Conservation (phyloP, 306 rosid genomes). For the Quercus ilex region DNA sequence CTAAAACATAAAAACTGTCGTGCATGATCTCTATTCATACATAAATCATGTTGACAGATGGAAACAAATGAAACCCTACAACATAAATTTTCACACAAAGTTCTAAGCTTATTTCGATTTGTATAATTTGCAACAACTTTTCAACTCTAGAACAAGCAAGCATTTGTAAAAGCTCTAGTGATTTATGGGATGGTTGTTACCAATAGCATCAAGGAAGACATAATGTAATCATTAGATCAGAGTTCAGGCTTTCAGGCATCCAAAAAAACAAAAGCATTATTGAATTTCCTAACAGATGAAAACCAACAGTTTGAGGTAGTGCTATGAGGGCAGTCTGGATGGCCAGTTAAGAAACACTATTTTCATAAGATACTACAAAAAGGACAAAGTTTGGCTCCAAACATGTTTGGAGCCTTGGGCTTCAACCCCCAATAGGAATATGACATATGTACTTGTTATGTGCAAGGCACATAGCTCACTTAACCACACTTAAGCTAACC, state of each 20-base stretch:
- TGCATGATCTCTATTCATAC: background rate
- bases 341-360: background rate
- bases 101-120: background rate
- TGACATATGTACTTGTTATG: too few species aligned
- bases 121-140: background rate
- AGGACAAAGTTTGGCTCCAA: too few species aligned
- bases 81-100: background rate
- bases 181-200: background rate
- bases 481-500: too few species aligned
- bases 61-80: background rate
- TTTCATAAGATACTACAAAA: background rate
- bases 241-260: background rate
- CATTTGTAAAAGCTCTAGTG: background rate
- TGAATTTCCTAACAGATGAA: background rate
- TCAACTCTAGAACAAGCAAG: background rate
- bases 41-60: background rate
- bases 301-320: background rate
- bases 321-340: background rate
- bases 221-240: background rate
- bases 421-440: too few species aligned
- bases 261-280: background rate
- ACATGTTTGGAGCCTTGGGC: too few species aligned
- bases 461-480: too few species aligned
- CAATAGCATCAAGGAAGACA: background rate
- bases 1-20: background rate